phyloP scores from a whole-genome alignment of 345 rosid genomes.

The Dipteronia sinensis region DNA sequence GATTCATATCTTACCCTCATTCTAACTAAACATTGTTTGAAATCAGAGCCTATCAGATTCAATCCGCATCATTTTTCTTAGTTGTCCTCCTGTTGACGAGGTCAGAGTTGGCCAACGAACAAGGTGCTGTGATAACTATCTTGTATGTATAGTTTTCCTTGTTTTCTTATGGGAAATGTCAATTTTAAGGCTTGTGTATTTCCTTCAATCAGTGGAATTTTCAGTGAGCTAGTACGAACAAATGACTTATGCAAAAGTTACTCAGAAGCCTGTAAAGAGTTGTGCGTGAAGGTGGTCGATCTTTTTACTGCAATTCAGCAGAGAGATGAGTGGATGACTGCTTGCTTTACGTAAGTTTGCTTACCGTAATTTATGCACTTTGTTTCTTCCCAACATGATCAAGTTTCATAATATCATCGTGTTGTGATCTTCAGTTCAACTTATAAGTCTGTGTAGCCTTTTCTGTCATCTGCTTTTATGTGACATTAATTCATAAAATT shows the following conservation, averaged over 20 bases:
- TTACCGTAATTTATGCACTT: background rate
- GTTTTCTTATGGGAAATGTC: background rate
- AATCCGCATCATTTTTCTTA: constrained; percentile 67
- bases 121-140: constrained; percentile 49
- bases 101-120: constrained; percentile 53
- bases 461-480: background rate
- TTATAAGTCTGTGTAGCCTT: background rate
- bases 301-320: constrained; percentile 73
- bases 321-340: constrained; percentile 58
- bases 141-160: constrained; percentile 10
- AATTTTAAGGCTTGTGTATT: constrained; percentile 10
- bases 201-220: constrained; percentile 47
- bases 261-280: constrained; percentile 78
- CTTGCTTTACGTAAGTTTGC: constrained; percentile 81
- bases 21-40: constrained; percentile 20
- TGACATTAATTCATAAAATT: background rate
- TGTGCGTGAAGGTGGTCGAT: constrained; percentile 76
- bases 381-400: constrained; percentile 1
- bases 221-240: constrained; percentile 81
- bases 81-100: constrained; percentile 90
- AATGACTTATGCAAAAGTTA: constrained; percentile 79
- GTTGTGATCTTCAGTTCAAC: background rate
- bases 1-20: constrained; percentile 3
- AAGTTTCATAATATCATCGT: background rate
- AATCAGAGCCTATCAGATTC: constrained; percentile 75